Conservation (phyloP, 305 asterid genomes). For the Petunia hybrid region DNA sequence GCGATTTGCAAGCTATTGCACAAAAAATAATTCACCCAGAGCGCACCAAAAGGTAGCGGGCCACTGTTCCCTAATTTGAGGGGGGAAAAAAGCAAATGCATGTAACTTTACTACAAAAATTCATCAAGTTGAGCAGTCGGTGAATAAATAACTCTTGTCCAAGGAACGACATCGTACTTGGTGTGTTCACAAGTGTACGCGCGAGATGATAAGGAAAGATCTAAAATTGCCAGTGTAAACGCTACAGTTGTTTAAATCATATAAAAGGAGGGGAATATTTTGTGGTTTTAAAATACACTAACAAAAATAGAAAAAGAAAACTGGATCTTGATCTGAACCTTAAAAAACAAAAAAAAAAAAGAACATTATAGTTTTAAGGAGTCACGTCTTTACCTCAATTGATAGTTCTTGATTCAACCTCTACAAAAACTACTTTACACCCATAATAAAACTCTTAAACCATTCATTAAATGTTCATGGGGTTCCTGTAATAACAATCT, state of each 20-base stretch:
- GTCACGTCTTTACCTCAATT: slow-evolving; percentile 26
- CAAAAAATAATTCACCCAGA: too few species aligned
- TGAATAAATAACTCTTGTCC: too few species aligned
- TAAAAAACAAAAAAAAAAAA: background rate
- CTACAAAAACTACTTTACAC: slow-evolving; percentile 31
- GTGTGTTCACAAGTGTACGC: background rate
- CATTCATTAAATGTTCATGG: slow-evolving; percentile 11
- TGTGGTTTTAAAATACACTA: slow-evolving; percentile 8
- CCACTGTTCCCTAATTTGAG: too few species aligned
- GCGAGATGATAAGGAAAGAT: background rate
- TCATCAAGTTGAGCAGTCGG: too few species aligned
- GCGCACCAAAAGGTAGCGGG: too few species aligned
- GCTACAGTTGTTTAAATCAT: slow-evolving; percentile 27
- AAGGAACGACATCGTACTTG: too few species aligned
- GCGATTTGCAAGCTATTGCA: too few species aligned
- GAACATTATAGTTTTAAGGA: background rate
- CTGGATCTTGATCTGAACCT: slow-evolving; percentile 32
- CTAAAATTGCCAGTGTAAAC: background rate
- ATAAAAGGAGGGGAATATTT: background rate
- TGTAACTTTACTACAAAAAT: too few species aligned
- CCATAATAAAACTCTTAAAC: slow-evolving; percentile 28
- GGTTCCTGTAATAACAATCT: slow-evolving; percentile 15
- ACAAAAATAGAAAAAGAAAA: slow-evolving; percentile 27
- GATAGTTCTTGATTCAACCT: slow-evolving; percentile 28
- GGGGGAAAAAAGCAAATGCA: too few species aligned